Base-by-base conservation (phyloP, 192 early-diverging fungal species). In the Coemansia sp. region DNA sequence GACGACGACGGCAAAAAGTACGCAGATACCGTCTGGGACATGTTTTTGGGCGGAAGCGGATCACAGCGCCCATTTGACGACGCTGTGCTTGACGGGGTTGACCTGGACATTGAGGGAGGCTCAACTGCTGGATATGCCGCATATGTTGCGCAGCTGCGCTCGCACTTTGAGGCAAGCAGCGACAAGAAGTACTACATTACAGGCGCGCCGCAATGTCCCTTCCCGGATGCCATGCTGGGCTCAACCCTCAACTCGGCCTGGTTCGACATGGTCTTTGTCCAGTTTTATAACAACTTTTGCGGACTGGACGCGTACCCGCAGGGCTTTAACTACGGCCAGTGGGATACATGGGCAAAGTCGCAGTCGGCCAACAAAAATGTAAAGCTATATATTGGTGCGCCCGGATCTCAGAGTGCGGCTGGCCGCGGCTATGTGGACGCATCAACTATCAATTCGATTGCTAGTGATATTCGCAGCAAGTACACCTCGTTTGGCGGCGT, bases 281-380 rank as follows among this genome's bases (percentile, higher is more conserved):
- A 89, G 49, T 87, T 86, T 65, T 89, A 87, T 71, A 88, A 88
- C 68, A 88, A 88, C 73, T 83, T 73, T 25, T 88, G 86, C 58
- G 82, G 83, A 11, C 74, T 84, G 15, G 66, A 79, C 40, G 73
- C 67, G n/a, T 86, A 75, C 56, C 65, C 69, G 17, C 38, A 58
- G 17, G 59, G 68, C 23, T 83, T 84, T 76, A 87, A 84, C 68
- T 86, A 83, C 63, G 79, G 81, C 10, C 65, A 72, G 12, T 87
- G 86, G 86, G 84, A 87, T 64, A 66, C 67, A 25, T 87, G 86
- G 86, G 84, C 86, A 34, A 84, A 71, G 18, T 67, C 76, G 14
- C 67, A 81, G 47, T 76, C 86, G 3, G 58, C 52, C 36, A 87
- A 87, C 68, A 83, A 83, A 50, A 56, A 87, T 17, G 86, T 87